Evolutionary conservation across 1,139 yeast genomes (phyloP), one percentile per base, ranked within the genome.

Genomic region (Oligophagozyma castellii): DNA sequence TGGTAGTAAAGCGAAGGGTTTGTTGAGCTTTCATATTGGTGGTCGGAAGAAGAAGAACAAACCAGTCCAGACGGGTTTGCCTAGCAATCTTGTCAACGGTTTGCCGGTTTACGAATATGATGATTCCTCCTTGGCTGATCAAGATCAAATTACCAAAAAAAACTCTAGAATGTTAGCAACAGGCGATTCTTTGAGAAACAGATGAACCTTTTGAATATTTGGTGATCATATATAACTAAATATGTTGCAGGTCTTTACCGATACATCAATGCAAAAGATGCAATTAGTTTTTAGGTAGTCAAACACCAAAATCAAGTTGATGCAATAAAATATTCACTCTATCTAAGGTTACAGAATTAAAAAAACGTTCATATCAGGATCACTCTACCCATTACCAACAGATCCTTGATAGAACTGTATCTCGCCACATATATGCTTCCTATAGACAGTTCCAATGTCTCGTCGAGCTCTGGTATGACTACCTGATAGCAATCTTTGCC

Each of bases 371-470:
- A 53, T 33, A 53, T 44, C 18, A 53, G 33, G 22, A 41, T 42
- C 8, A 50, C 44, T 29, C 43, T 45, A 16, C 40, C 43, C 8
- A 46, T 48, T 20, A 28, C 34, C 13, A 53, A 26, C 13, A 51
- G 35, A 12, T 42, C 43, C 28, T 46, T 39, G 12, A 53, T 43
- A 14, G 50, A 65, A 14, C 64, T 63, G 55, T 81, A 86, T 34
- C 81, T 63, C 48, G 81, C 65, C 24, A 80, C 83, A 45, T 80
- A 83, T 7, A 84, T 71, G 22, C 86, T 81, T n/a, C 70, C 73
- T 12, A 59, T 53, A 5, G 59, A 65, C 36, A 84, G 59, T 28
- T 73, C 79, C 8, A 84, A 61, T 33, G 66, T 73, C 38, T 80
- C 93, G 13, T 46, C 44, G 6, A 53, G 31, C 21, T 51, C 56